phyloP scores from a whole-genome alignment of 2,329 filamentous ascomycete species.

The Aureobasidium melanogenum region DNA sequence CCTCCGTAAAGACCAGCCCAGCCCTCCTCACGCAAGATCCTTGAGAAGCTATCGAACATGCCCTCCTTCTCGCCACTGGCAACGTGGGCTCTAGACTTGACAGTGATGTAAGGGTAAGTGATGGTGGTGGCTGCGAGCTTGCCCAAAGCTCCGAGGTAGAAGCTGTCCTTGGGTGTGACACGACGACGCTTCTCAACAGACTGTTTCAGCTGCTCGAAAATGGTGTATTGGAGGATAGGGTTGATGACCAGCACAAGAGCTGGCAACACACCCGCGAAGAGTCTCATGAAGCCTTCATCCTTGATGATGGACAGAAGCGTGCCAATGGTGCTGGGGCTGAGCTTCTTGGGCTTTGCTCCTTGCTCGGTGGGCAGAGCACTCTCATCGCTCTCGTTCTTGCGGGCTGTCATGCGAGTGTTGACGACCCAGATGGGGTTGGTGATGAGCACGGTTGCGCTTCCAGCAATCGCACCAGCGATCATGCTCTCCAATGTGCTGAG shows the following conservation, averaged over 20 bases:
- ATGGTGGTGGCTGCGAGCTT: constrained; percentile 90
- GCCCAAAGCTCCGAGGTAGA: constrained; percentile 82
- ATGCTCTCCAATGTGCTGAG: constrained; percentile 90
- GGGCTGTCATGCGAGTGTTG: constrained; percentile 95
- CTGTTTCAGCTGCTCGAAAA: constrained; percentile 98
- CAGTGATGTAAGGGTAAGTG: constrained; percentile 97
- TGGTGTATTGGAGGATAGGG: constrained; percentile 95
- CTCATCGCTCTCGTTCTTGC: constrained; percentile 51
- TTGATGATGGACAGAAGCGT: constrained; percentile 72
- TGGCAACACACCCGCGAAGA: constrained; percentile 88
- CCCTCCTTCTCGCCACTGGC: constrained; percentile 68
- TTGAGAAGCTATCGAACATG: constrained; percentile 66
- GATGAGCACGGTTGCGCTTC: constrained; percentile 85
- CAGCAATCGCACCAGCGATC: constrained; percentile 88
- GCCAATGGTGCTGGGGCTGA: constrained; percentile 63
- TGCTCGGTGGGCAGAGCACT: constrained; percentile 26
- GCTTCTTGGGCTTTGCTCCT: constrained; percentile 31
- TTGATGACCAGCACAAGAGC: constrained; percentile 94
- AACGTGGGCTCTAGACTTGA: constrained; percentile 97
- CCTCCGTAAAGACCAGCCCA: constrained; percentile 88
- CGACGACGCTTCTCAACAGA: constrained; percentile 64
- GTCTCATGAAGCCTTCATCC: constrained; percentile 73
- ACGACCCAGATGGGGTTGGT: constrained; percentile 99
- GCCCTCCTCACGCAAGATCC: constrained; percentile 83
- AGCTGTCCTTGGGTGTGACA: constrained; percentile 78